A percentile compares a stretch with the other conserved stretches of the same genome.
Evolutionary conservation across 1,284 basidiomycete species (phyloP).

Genomic region (Irpex rosettiformis): DNA sequence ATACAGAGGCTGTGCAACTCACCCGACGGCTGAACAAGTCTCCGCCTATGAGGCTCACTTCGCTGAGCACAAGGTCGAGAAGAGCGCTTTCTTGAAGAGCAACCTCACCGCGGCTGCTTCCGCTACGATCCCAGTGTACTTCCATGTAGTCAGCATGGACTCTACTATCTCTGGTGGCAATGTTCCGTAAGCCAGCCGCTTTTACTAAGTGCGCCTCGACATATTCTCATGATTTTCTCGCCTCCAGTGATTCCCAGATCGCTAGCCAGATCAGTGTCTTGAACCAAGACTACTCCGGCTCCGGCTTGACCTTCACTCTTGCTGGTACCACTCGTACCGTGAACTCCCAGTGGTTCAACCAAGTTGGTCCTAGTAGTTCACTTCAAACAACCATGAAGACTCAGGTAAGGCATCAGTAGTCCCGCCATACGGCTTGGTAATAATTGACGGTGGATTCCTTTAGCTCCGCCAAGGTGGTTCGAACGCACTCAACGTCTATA

Average conservation of each 20-base stretch:
- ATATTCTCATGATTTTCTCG: background rate
- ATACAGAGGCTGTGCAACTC: slow-evolving; percentile 36
- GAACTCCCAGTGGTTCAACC: slow-evolving; percentile 48
- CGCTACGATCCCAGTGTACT: slow-evolving; percentile 35
- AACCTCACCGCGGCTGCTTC: slow-evolving; percentile 31
- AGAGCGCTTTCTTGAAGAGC: slow-evolving; percentile 25
- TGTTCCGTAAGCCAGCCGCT: slow-evolving; percentile 36
- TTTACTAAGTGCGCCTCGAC: background rate
- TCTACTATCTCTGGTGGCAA: slow-evolving; percentile 38
- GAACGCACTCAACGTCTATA: slow-evolving; percentile 48
- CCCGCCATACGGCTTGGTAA: too few relatives aligned
- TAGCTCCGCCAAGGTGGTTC: slow-evolving; percentile 39
- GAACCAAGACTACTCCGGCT: slow-evolving; percentile 41
- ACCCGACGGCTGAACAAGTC: slow-evolving; percentile 34
- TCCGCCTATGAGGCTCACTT: slow-evolving; percentile 41
- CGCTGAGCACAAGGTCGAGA: slow-evolving; percentile 34
- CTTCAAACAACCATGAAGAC: slow-evolving; percentile 50
- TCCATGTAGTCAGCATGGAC: slow-evolving; percentile 43
- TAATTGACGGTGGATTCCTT: too few relatives aligned
- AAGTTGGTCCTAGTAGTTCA: slow-evolving; percentile 34
- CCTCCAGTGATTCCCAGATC: slow-evolving; percentile 38
- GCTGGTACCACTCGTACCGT: slow-evolving; percentile 41
- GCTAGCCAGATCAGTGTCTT: slow-evolving; percentile 40
- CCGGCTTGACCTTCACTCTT: slow-evolving; percentile 43
- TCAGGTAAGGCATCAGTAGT: background rate